Evolutionary conservation across 768 basidiomycete genomes (phyloP).

Genomic region (Boletellus sp.): DNA sequence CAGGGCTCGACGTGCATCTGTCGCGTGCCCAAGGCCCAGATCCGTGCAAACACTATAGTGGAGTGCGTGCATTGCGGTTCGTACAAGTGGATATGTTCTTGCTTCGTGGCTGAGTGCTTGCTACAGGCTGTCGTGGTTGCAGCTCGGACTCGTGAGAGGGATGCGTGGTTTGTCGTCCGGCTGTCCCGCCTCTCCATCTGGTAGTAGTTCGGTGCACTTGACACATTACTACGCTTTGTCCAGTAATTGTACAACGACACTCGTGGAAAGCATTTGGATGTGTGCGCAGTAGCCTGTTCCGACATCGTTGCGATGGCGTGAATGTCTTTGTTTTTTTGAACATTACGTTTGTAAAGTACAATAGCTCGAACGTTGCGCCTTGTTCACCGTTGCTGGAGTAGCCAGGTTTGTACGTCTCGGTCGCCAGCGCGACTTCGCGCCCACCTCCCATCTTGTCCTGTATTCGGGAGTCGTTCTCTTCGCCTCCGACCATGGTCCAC

Average conservation of each 20-base stretch:
- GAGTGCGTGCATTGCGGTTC: conserved; percentile 96
- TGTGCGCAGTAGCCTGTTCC: not conserved
- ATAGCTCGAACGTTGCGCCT: conserved; percentile 9
- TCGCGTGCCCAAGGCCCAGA: conserved; percentile 91
- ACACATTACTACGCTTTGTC: not conserved
- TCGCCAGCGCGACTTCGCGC: conserved; percentile 23
- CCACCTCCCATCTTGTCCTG: conserved; percentile 18
- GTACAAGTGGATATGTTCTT: conserved; percentile 30
- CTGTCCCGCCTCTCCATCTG: not conserved
- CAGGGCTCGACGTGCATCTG: conserved; percentile 98
- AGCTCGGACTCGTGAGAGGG: conserved; percentile 72
- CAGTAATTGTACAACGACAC: not conserved
- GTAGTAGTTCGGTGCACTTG: not conserved
- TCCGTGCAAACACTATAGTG: conserved; percentile 85
- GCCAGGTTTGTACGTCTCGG: conserved; percentile 2
- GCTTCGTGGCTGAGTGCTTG: conserved; percentile 12
- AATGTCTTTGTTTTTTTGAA: too few species aligned
- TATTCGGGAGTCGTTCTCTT: conserved; percentile 19
- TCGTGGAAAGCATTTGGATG: too few species aligned
- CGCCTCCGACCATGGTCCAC: conserved; percentile 2
- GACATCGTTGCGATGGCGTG: not conserved
- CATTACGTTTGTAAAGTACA: too few species aligned
- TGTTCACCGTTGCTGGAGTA: conserved; percentile 9
- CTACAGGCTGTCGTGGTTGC: conserved; percentile 80
- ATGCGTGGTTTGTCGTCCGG: not conserved